Evolutionary conservation across 129 eudicot genomes (phyloP).

Genomic region (Saussurea involucrata): DNA sequence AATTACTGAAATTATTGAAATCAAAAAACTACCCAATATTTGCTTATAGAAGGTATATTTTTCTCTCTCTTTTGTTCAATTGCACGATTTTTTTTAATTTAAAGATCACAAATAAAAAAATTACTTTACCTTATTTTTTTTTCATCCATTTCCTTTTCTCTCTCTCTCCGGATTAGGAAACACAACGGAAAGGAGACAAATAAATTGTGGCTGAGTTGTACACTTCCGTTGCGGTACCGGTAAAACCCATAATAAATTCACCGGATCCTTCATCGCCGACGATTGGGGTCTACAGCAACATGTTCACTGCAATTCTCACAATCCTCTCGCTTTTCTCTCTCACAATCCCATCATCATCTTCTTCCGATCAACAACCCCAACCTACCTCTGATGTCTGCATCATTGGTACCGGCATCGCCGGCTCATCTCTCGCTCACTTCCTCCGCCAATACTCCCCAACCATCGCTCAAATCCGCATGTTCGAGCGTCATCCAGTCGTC

Average conservation of each 20-base stretch:
- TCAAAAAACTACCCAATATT: no score
- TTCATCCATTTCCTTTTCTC: no score
- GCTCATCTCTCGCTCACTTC: constrained; percentile 89
- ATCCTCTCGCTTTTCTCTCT: constrained; percentile 27
- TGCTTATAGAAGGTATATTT: no score
- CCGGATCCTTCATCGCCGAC: constrained; percentile 16
- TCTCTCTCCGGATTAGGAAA: no score
- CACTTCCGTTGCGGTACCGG: neutral
- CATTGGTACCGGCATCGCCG: constrained; percentile 87
- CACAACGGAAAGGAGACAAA: no score
- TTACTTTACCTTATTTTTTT: no score
- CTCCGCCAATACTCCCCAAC: constrained; percentile 60
- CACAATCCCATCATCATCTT: constrained; percentile 12
- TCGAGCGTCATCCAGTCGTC: constrained; percentile 63
- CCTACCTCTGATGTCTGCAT: constrained; percentile 57
- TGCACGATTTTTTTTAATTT: no score
- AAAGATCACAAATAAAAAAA: no score
- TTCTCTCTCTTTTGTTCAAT: no score
- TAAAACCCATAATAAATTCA: constrained; percentile 5
- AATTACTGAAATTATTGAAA: no score
- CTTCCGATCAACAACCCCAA: constrained; percentile 17
- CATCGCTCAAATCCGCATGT: constrained; percentile 42
- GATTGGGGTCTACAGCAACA: constrained; percentile 1
- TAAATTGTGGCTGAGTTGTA: neutral
- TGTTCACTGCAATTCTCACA: constrained; percentile 20